Conservation (phyloP, 1,284 basidiomycete species). For the Ustilago trichophora region DNA sequence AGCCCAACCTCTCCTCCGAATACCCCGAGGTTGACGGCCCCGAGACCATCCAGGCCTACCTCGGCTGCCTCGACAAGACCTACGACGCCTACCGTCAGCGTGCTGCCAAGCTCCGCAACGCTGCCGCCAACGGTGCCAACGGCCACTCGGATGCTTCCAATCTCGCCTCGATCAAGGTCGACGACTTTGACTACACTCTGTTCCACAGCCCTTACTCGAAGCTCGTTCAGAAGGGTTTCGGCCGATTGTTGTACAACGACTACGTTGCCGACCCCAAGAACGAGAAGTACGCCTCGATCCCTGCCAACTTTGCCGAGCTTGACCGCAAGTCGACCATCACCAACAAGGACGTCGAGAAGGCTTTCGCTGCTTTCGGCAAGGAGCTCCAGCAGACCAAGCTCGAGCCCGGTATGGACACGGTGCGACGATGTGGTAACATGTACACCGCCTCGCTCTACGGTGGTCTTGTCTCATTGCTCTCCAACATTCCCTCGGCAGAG, state of each 20-base stretch:
- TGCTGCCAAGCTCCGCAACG: slow-evolving; percentile 71
- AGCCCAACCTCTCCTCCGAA: slow-evolving; percentile 70
- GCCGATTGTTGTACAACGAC: slow-evolving; percentile 91
- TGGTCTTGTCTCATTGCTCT: slow-evolving; percentile 76
- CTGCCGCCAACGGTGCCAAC: slow-evolving; percentile 37
- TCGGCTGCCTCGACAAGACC: slow-evolving; percentile 88
- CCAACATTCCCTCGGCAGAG: slow-evolving; percentile 52
- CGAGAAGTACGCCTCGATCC: slow-evolving; percentile 78
- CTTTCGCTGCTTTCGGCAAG: slow-evolving; percentile 60
- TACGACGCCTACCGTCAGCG: slow-evolving; percentile 89
- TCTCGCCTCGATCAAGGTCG: slow-evolving; percentile 72
- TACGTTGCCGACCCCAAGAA: slow-evolving; percentile 81
- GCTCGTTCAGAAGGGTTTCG: slow-evolving; percentile 96
- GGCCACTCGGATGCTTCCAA: slow-evolving; percentile 44
- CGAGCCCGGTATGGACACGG: slow-evolving; percentile 64
- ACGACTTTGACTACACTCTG: slow-evolving; percentile 85
- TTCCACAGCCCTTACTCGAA: slow-evolving; percentile 92
- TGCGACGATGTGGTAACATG: slow-evolving; percentile 82
- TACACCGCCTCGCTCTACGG: slow-evolving; percentile 98
- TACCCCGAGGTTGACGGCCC: slow-evolving; percentile 98
- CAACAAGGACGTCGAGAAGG: slow-evolving; percentile 94
- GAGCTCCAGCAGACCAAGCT: slow-evolving; percentile 48
- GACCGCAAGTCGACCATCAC: slow-evolving; percentile 72
- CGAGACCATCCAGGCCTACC: slow-evolving; percentile 93
- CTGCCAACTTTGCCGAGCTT: slow-evolving; percentile 73